Evolutionary conservation across 1,284 basidiomycete genomes (phyloP).

Genomic region (Trametes versicolor): DNA sequence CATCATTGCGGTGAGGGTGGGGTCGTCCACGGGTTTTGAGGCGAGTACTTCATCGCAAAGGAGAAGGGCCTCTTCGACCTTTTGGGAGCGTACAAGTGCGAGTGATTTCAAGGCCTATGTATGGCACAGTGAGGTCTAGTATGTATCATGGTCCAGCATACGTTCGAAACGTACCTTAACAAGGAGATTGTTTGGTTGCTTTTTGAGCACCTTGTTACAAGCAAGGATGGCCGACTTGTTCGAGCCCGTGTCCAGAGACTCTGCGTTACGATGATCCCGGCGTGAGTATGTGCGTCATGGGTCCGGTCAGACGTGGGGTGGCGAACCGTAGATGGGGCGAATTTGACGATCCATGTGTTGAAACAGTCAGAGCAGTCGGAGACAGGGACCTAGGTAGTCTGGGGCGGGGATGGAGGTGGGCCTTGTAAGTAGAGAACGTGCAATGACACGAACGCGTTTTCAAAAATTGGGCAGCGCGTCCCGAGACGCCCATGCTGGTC

Average conservation of each 20-base stretch:
- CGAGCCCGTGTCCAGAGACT: constrained; percentile 86
- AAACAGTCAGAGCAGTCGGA: constrained; percentile 40
- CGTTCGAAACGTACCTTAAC: constrained; percentile 63
- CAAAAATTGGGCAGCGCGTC: constrained; percentile 34
- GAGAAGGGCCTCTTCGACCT: constrained; percentile 82
- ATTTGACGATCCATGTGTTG: constrained; percentile 77
- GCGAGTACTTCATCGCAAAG: constrained; percentile 83
- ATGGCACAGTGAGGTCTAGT: constrained; percentile 12
- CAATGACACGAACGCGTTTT: constrained; percentile 34
- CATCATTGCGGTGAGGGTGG: constrained; percentile 80
- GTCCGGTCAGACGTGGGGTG: constrained; percentile 11
- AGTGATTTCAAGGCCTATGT: constrained; percentile 83
- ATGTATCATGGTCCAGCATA: constrained; percentile 9
- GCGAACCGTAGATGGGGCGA: constrained; percentile 80
- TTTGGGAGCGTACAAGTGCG: constrained; percentile 82
- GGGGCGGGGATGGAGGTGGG: constrained; percentile 9
- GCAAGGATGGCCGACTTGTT: constrained; percentile 84
- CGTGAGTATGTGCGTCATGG: constrained; percentile 19
- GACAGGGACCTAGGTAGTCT: constrained; percentile 16
- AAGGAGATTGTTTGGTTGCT: constrained; percentile 76
- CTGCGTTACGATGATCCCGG: constrained; percentile 48
- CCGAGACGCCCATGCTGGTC: constrained; percentile 28
- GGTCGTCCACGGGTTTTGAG: constrained; percentile 72
- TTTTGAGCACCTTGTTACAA: constrained; percentile 88
- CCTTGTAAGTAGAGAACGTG: constrained; percentile 20